Evolutionary conservation across 148 eudicot species (phyloP), one percentile per base, ranked within the genome.

Genomic region (Hydrangea macrophylla): DNA sequence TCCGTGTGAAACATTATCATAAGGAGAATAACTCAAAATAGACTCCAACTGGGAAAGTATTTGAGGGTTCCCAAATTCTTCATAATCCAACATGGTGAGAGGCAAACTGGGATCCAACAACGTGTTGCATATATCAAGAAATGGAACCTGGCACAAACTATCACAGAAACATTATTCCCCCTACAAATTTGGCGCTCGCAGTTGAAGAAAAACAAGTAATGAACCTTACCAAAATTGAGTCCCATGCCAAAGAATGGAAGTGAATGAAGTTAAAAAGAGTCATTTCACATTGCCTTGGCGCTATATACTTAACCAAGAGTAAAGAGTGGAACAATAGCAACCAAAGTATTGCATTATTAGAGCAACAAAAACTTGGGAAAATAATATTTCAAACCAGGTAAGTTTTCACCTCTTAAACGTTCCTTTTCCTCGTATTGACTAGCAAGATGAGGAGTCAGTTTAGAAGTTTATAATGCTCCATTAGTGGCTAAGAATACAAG

Each of bases 41-140:
- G 77, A 75, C 59, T 85, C 78, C 33, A 90, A 81, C 20, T 84
- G 71, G 56, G 85, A 62, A 64, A 82, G 42, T 58, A 84, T 79
- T 55, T 85, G 81, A 75, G 97, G 99, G 69, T 94, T 85, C n/a
- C 97, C 99, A 54, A 90, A 94, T 83, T 94, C 99, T 84, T 94
- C 99, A 33, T 90, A 82, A 77, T 94, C 99, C 73, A 89, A 70
- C 56, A 86, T 77, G 28, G 99, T 90, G 33, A 94, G 81, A 63
- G 99, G 97, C 71, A 94, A 83, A 81, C 74, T 81, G 3, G 87
- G 80, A 75, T 94, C 96, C 91, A 91, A 75, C 81, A 94, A 88
- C 33, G 97, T 86, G 83, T 87, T 90, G 80, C 95, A 86, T 60
- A 90, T 71, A 75, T 94, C 99, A 65, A 94, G 93, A 72, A 94